Evolutionary conservation across 352 stramenopile genomes (phyloP).

Genomic region (Phytophthora ramorum): DNA sequence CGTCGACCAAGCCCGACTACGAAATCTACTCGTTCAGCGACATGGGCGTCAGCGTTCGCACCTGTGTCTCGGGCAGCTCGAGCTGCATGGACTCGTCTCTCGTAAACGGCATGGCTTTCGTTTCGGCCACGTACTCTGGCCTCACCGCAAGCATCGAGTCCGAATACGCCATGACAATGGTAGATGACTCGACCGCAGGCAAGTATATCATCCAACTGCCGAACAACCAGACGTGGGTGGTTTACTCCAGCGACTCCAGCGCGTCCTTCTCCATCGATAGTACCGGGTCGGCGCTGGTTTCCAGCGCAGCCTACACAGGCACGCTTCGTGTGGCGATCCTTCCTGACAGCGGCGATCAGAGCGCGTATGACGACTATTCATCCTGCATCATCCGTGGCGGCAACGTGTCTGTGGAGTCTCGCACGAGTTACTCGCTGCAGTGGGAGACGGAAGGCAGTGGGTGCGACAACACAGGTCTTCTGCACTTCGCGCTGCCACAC

Average conservation of each 20-base stretch:
- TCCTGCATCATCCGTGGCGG: slow-evolving; percentile 67
- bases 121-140: slow-evolving; percentile 67
- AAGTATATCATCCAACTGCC: slow-evolving; percentile 68
- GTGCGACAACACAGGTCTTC: slow-evolving; percentile 50
- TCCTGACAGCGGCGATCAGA: slow-evolving; percentile 39
- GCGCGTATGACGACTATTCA: slow-evolving; percentile 66
- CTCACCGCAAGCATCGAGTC: slow-evolving; percentile 62
- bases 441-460: too few species aligned
- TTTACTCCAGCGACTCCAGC: slow-evolving; percentile 60
- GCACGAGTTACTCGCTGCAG: slow-evolving; percentile 70
- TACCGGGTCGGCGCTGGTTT: slow-evolving; percentile 46
- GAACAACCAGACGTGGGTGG: slow-evolving; percentile 81
- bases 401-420: slow-evolving; percentile 52
- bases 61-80: slow-evolving; percentile 40
- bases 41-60: slow-evolving; percentile 61
- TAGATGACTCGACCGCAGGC: slow-evolving; percentile 45
- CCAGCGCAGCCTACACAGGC: slow-evolving; percentile 50
- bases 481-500: slow-evolving; percentile 79
- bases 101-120: slow-evolving; percentile 81
- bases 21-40: slow-evolving; percentile 78
- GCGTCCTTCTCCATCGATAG: slow-evolving; percentile 55
- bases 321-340: slow-evolving; percentile 71
- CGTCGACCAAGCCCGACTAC: slow-evolving; percentile 57
- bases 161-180: slow-evolving; percentile 55
- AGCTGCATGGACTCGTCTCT: slow-evolving; percentile 67